Evolutionary conservation across 2,329 filamentous ascomycete species (phyloP).

Genomic region (Rutstroemia sp.): DNA sequence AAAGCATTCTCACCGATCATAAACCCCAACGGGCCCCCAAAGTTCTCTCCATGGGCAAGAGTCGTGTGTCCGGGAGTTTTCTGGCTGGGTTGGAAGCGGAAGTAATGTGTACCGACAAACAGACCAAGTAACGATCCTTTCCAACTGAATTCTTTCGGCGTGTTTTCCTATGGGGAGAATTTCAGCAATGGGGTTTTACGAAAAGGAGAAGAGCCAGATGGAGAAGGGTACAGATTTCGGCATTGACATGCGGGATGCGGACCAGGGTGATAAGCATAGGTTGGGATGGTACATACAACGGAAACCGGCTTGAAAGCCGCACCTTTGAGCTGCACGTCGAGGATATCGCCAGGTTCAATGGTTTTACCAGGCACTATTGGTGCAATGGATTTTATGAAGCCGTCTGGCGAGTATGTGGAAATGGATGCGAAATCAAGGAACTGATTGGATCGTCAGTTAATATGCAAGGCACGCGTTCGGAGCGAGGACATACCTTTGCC

Average conservation of each 20-base stretch:
- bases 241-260: too few relatives aligned
- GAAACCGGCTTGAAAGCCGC: not conserved
- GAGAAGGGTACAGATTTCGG: too few relatives aligned
- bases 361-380: not conserved
- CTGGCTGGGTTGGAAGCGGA: not conserved
- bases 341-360: not conserved
- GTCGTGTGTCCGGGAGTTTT: not conserved
- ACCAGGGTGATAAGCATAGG: too few relatives aligned
- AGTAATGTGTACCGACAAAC: not conserved
- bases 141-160: not conserved
- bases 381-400: not conserved
- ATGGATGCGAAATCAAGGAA: not conserved
- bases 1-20: not conserved
- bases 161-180: not conserved
- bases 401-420: not conserved
- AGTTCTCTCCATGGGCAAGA: not conserved
- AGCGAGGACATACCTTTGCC: not conserved
- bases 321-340: not conserved
- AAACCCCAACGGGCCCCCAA: not conserved
- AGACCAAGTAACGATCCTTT: not conserved
- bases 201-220: not conserved
- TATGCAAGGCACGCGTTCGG: too few relatives aligned
- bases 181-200: not conserved
- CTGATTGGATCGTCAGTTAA: not conserved
- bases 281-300: not conserved